Evolutionary conservation across 75 land plant genomes (phyloP).

Genomic region (Cunninghamia lanceolata): DNA sequence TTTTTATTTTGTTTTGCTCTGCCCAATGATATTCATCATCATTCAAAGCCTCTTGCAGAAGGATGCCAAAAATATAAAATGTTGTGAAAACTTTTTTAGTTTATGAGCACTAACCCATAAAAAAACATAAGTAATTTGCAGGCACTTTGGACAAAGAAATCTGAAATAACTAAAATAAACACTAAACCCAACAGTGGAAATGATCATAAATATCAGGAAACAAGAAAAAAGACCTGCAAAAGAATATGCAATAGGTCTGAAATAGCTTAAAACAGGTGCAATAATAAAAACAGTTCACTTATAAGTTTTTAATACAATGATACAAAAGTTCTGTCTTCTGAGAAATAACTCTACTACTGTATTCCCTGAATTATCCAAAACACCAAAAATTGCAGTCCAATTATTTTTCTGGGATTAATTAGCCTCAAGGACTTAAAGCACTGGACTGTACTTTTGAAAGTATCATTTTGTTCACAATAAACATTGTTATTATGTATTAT

Average conservation of each 20-base stretch:
- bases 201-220: not conserved
- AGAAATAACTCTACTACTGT: not conserved
- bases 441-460: too few relatives aligned
- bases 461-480: too few relatives aligned
- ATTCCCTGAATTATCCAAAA: not conserved
- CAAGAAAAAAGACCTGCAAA: not conserved
- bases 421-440: too few relatives aligned
- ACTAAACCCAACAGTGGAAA: too few relatives aligned
- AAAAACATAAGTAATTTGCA: not conserved
- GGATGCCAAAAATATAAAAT: not conserved
- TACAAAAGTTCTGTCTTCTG: not conserved
- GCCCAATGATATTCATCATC: not conserved
- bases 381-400: not conserved
- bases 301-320: too few relatives aligned
- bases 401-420: too few relatives aligned
- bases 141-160: not conserved
- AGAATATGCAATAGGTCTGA: not conserved
- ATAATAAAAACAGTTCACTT: too few relatives aligned
- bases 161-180: too few relatives aligned
- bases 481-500: too few relatives aligned
- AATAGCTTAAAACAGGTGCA: not conserved
- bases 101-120: not conserved
- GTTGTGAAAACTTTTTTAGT: not conserved
- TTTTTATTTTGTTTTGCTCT: not conserved
- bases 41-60: not conserved